phyloP scores from a whole-genome alignment of 257 asterid species.

The Plantago major region DNA sequence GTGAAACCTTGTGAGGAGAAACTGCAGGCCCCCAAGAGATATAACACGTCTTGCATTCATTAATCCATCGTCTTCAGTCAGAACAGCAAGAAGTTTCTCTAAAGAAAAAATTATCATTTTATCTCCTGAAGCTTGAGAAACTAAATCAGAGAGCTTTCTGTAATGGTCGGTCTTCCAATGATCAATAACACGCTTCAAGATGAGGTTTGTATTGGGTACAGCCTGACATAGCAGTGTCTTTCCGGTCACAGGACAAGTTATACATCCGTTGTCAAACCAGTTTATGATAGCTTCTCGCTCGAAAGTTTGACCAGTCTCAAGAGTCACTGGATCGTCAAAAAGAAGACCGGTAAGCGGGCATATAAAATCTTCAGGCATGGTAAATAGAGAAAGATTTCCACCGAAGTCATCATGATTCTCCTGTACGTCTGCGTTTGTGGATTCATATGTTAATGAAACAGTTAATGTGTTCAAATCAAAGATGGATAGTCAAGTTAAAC shows the following conservation, averaged over 20 bases:
- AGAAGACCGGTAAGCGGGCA: slow-evolving; percentile 62
- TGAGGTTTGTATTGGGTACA: slow-evolving; percentile 56
- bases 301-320: slow-evolving; percentile 74
- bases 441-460: slow-evolving; percentile 5
- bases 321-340: slow-evolving; percentile 70
- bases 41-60: slow-evolving; percentile 36
- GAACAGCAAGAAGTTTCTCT: slow-evolving; percentile 41
- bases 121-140: slow-evolving; percentile 31
- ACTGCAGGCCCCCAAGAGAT: slow-evolving; percentile 54
- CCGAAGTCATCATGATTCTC: slow-evolving; percentile 17
- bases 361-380: slow-evolving; percentile 56
- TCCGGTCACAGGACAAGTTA: slow-evolving; percentile 62
- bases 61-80: slow-evolving; percentile 44
- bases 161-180: slow-evolving; percentile 55
- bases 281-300: slow-evolving; percentile 55
- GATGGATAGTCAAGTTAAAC: slow-evolving; percentile 1
- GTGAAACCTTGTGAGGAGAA: slow-evolving; percentile 44
- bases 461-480: neutral
- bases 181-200: slow-evolving; percentile 55
- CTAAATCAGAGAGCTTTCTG: slow-evolving; percentile 32
- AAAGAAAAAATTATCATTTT: slow-evolving; percentile 33
- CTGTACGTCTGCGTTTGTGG: slow-evolving; percentile 30
- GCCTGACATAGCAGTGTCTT: slow-evolving; percentile 37
- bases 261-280: slow-evolving; percentile 51
- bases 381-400: slow-evolving; percentile 19